Base-by-base conservation (phyloP, 2,329 filamentous ascomycete species). In the Blastomyces emzantsi region DNA sequence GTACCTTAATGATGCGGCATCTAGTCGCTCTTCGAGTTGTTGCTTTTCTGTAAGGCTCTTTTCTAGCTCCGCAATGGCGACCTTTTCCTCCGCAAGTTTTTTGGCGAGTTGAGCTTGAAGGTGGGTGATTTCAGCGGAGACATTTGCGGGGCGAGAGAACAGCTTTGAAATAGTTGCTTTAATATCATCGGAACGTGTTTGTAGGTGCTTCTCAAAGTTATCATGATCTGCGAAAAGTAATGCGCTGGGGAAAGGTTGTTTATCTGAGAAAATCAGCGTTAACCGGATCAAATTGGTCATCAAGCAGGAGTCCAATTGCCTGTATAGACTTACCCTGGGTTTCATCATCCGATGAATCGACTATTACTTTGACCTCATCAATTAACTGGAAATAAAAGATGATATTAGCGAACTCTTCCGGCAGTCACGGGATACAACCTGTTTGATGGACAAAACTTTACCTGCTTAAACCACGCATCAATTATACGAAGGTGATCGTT, bases 391-490 rank as follows among this genome's bases (percentile, higher is more conserved):
- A 30, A 9, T 51, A 25, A 54, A 22, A 64, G 15, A 15, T 41
- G 33, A 52, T 62, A 63, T 66, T 60, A 63, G 58, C 25, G 60
- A 28, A 49, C 47, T 8, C 8, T 6, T 25, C 47, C 8, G 22
- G 28, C 25, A 61, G 45, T 63, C 45, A 51, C 17, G 36, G 57
- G 41, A 47, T 4, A 49, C 9, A 30, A 25, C 9, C 5, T 28
- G 33, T 28, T 51, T 11, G 28, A 28, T 22, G 41, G 28, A 4
- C 13, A 60, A 49, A 59, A 11, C 78, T 83, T 76, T 78, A 96
- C 91, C 85, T 99, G 93, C 73, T 89, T 85, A 79, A 94, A 95
- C 94, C 94, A 99, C 66, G 87, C 85, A 80, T 99, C 92, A 69
- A 97, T 87, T 67, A 92, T 85, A 72, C 93, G 87, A 61, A 99